Conservation (phyloP, 805 yeast genomes). For the Candida chauliodis region DNA sequence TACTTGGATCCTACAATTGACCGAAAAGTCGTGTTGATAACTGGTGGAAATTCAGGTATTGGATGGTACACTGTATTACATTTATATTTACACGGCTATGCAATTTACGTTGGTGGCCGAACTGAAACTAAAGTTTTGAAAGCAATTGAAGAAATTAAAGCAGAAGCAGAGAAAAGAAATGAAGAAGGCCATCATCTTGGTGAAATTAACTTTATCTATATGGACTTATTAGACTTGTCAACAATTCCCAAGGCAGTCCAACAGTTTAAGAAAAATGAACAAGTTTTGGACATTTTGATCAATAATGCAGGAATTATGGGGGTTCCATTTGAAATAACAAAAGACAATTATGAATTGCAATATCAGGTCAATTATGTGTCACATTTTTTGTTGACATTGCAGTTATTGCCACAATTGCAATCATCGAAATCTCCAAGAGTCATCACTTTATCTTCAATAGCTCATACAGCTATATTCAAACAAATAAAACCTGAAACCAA, state of each 20-base stretch:
- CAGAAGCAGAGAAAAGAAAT: conserved; percentile 27
- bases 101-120: conserved; percentile 36
- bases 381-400: conserved; percentile 31
- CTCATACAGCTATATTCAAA: conserved; percentile 23
- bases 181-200: conserved; percentile 37
- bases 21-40: conserved; percentile 29
- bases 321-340: conserved; percentile 31
- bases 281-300: conserved; percentile 28
- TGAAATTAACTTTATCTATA: conserved; percentile 46
- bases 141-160: conserved; percentile 31
- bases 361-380: conserved; percentile 37
- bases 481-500: conserved; percentile 22
- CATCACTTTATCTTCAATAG: conserved; percentile 29
- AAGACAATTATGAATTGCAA: conserved; percentile 38
- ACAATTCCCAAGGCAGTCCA: conserved; percentile 26
- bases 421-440: conserved; percentile 24
- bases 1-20: conserved; percentile 25
- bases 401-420: conserved; percentile 24
- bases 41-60: conserved; percentile 41
- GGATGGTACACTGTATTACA: conserved; percentile 40
- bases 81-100: conserved; percentile 37
- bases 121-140: conserved; percentile 25
- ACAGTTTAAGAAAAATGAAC: conserved; percentile 21
- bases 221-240: conserved; percentile 48
- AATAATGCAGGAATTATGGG: conserved; percentile 43